Percentiles rank a stretch among this genome's conserved stretches.
Evolutionary conservation across 2,329 filamentous ascomycete species (phyloP).

Genomic region (Cadophora luteo-olivacea): DNA sequence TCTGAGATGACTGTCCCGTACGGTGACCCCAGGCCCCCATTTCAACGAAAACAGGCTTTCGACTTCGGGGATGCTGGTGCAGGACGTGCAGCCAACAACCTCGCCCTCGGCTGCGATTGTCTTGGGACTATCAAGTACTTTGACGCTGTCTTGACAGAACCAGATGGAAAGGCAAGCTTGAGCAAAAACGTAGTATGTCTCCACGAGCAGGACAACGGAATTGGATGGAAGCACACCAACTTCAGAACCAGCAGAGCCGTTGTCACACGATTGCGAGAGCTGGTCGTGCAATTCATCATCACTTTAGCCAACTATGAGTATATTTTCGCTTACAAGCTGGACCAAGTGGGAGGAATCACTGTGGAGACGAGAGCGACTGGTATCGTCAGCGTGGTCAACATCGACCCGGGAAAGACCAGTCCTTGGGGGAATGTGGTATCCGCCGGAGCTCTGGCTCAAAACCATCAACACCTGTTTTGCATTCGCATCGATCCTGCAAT

Average conservation of each 20-base stretch:
- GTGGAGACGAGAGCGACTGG: conserved; percentile 70
- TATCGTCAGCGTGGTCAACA: conserved; percentile 62
- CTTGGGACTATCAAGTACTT: conserved; percentile 73
- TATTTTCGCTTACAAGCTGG: conserved; percentile 67
- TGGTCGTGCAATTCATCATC: conserved; percentile 71
- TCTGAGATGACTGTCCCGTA: conserved; percentile 71
- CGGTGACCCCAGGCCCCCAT: conserved; percentile 66
- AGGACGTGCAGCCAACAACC: conserved; percentile 70
- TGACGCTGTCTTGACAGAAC: conserved; percentile 58
- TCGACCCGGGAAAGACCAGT: conserved; percentile 58
- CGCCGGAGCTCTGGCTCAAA: conserved; percentile 62
- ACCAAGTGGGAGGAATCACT: conserved; percentile 65
- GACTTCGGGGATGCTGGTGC: conserved; percentile 73
- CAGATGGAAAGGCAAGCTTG: conserved; percentile 59
- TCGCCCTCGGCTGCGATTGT: conserved; percentile 72
- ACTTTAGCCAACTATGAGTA: conserved; percentile 76
- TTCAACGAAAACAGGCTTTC: conserved; percentile 71
- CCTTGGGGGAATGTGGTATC: conserved; percentile 67
- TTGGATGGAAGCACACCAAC: conserved; percentile 75
- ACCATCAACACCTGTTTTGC: conserved; percentile 63
- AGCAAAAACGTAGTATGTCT: conserved; percentile 69
- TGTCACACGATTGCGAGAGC: conserved; percentile 64
- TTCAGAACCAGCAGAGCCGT: conserved; percentile 67
- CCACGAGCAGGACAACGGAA: conserved; percentile 73
- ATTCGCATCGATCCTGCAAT: conserved; percentile 62